A percentile compares a stretch with the other conserved stretches of the same genome.
phyloP scores from a whole-genome alignment of 805 yeast genomes.

The Kuraishia cidri region DNA sequence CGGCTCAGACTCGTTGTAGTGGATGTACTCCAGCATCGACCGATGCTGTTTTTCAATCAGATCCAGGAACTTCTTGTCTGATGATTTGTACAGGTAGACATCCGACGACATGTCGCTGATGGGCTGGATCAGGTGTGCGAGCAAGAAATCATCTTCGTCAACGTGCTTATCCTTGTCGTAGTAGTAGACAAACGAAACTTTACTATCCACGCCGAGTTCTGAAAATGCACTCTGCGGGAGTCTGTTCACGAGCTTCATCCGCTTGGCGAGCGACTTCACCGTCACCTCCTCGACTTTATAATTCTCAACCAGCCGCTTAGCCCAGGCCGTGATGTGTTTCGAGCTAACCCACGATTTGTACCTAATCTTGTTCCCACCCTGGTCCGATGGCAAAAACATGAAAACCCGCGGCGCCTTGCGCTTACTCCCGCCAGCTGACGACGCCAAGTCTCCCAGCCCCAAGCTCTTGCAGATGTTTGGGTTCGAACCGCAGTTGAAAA shows the following conservation, averaged over 20 bases:
- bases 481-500: conserved; percentile 50
- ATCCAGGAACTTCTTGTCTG: conserved; percentile 29
- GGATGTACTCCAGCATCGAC: conserved; percentile 30
- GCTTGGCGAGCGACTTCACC: conserved; percentile 11
- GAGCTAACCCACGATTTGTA: conserved; percentile 18
- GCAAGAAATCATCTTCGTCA: conserved; percentile 53
- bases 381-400: conserved; percentile 43
- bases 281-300: conserved; percentile 25
- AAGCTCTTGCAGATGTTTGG: conserved; percentile 41
- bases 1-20: conserved; percentile 27
- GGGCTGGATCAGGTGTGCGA: conserved; percentile 54
- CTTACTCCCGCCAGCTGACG: neutral
- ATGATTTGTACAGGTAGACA: conserved; percentile 41
- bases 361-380: conserved; percentile 36
- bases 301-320: conserved; percentile 36
- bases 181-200: conserved; percentile 43
- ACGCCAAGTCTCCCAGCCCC: conserved; percentile 28
- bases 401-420: conserved; percentile 12
- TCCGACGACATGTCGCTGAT: conserved; percentile 49
- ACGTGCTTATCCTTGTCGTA: conserved; percentile 41
- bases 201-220: conserved; percentile 24
- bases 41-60: conserved; percentile 26
- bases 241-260: conserved; percentile 8
- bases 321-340: conserved; percentile 30
- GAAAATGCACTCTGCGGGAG: conserved; percentile 8